Conservation (phyloP, 192 early-diverging fungal species). For the Coemansia sp. region DNA sequence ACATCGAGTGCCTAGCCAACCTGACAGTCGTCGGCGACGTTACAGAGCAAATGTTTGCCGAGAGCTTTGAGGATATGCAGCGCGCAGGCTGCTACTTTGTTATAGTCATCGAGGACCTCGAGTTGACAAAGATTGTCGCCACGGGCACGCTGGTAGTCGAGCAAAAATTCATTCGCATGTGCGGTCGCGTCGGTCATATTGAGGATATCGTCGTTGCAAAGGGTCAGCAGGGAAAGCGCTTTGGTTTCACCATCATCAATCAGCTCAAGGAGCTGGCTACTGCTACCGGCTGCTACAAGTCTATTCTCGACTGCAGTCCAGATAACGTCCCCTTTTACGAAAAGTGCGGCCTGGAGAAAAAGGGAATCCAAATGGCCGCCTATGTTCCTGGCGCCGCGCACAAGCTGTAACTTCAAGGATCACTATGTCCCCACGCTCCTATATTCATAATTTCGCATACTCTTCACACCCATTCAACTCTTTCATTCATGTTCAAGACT, state of each 20-base stretch:
- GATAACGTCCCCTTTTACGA: slow-evolving; percentile 90
- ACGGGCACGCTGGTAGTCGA: slow-evolving; percentile 88
- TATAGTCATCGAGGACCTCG: slow-evolving; percentile 78
- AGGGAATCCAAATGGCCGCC: slow-evolving; percentile 73
- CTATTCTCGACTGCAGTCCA: slow-evolving; percentile 69
- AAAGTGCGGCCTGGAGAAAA: slow-evolving; percentile 84
- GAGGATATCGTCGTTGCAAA: slow-evolving; percentile 87
- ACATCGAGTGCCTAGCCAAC: slow-evolving; percentile 68
- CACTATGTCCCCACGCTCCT: not conserved
- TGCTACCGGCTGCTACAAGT: slow-evolving; percentile 89
- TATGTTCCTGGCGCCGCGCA: slow-evolving; percentile 48
- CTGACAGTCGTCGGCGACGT: slow-evolving; percentile 81
- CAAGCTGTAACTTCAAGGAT: slow-evolving; percentile 1
- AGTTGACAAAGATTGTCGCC: slow-evolving; percentile 66
- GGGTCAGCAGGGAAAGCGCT: slow-evolving; percentile 71
- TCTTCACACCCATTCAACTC: not conserved
- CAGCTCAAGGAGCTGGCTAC: slow-evolving; percentile 78
- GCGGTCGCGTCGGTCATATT: slow-evolving; percentile 88
- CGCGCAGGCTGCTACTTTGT: slow-evolving; percentile 69
- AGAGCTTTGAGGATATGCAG: slow-evolving; percentile 79
- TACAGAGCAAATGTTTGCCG: slow-evolving; percentile 70
- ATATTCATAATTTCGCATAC: not conserved
- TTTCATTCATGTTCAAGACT: not conserved
- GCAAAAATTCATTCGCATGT: slow-evolving; percentile 85
- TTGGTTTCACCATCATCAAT: slow-evolving; percentile 78